These are phyloP conservation scores for Friedmanniomyces simplex DNA, from an alignment of 495 filamentous ascomycete species.

Conservation along the genomic window DNA sequence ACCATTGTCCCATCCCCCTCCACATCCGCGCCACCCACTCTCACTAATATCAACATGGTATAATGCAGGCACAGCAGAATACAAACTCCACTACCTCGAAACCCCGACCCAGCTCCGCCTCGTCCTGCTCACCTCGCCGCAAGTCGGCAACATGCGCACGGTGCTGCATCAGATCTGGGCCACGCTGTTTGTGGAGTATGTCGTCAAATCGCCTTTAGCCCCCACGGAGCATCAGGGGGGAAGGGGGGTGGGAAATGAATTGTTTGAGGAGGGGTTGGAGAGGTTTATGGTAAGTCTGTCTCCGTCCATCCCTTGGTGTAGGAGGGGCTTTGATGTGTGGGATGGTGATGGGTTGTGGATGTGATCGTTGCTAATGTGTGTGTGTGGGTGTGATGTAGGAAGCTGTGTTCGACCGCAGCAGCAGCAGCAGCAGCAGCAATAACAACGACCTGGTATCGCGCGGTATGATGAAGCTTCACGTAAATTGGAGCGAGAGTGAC, in stretches of 20 bases:
- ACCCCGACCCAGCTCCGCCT: conserved; percentile 91
- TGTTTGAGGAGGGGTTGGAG: conserved; percentile 86
- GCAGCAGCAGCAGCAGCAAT: no score
- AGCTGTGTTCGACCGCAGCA: no score
- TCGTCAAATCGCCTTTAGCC: conserved; percentile 88
- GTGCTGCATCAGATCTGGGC: conserved; percentile 97
- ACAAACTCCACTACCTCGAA: conserved; percentile 99
- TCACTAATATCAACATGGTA: conserved; percentile 55
- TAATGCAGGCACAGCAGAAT: conserved; percentile 56
- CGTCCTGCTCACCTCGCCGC: conserved; percentile 89
- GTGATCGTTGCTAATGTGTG: neutral
- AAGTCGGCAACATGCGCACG: conserved; percentile 78
- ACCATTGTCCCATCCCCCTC: no score
- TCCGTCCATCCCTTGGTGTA: no score
- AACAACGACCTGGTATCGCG: no score
- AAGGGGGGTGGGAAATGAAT: conserved; percentile 80
- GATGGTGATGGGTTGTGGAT: no score
- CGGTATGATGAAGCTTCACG: no score
- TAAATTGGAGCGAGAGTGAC: no score
- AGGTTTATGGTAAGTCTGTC: conserved; percentile 17
- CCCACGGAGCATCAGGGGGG: conserved; percentile 74
- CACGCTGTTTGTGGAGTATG: conserved; percentile 93
- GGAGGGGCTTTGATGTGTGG: no score
- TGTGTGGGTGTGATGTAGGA: no score
- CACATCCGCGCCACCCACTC: conserved; percentile 43